phyloP scores from a whole-genome alignment of 257 asterid species.

The Datura wrightii region DNA sequence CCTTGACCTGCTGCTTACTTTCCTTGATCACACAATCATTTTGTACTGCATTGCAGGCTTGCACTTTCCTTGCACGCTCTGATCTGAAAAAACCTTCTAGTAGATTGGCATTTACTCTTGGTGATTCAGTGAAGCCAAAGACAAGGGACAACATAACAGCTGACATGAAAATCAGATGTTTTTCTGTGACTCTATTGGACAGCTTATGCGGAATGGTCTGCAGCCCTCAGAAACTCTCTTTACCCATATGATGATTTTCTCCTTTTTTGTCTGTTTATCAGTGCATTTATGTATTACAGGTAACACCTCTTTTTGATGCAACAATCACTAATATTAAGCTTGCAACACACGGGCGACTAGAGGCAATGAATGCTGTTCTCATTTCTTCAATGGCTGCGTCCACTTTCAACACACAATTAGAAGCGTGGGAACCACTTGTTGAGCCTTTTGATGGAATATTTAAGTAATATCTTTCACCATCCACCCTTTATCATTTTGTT shows the following conservation, averaged over 20 bases:
- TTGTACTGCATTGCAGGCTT: constrained; percentile 64
- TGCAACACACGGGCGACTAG: constrained; percentile 90
- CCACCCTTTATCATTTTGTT: constrained; percentile 31
- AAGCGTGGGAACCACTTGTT: constrained; percentile 98
- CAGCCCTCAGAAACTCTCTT: constrained; percentile 34
- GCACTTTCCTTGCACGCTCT: constrained; percentile 94
- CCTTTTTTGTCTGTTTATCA: constrained; percentile 34
- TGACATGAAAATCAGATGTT: constrained; percentile 91
- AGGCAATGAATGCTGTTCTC: constrained; percentile 89
- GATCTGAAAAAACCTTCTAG: constrained; percentile 90
- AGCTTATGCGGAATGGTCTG: constrained; percentile 95
- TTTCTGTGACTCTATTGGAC: constrained; percentile 86
- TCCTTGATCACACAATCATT: constrained; percentile 32
- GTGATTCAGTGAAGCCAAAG: constrained; percentile 89
- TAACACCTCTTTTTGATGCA: constrained; percentile 96
- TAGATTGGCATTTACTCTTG: constrained; percentile 83
- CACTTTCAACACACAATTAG: constrained; percentile 83
- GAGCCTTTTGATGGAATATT: constrained; percentile 99
- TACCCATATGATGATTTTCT: constrained; percentile 28
- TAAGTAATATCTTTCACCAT: constrained; percentile 58
- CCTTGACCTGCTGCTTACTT: constrained; percentile 32
- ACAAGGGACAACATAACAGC: constrained; percentile 89
- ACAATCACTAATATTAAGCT: constrained; percentile 92
- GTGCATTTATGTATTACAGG: constrained; percentile 54
- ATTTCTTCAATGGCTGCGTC: constrained; percentile 93